Percentiles rank a stretch among this genome's conserved stretches.
phyloP scores from a whole-genome alignment of 106 monocot genomes.

The Amphibolis antarctica region DNA sequence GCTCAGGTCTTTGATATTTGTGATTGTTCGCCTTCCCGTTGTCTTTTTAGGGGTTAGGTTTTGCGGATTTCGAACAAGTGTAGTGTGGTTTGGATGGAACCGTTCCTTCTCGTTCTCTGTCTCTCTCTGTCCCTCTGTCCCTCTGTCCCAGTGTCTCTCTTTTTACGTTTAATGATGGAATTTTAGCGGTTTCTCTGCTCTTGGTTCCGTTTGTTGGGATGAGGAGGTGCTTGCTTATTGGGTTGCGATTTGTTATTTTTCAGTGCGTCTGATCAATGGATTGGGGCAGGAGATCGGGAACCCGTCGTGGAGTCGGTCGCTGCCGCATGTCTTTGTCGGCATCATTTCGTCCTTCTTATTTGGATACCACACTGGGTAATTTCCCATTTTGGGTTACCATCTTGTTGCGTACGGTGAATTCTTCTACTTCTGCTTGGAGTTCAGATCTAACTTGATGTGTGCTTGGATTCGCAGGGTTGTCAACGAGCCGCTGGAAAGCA shows the following conservation, averaged over 20 bases:
- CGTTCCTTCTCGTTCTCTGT: no score
- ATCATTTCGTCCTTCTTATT: conserved; percentile 85
- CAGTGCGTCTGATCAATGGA: conserved; percentile 14
- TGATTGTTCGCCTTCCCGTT: no score
- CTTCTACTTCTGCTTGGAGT: not conserved
- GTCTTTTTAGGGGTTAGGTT: not conserved
- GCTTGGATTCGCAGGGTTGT: conserved; percentile 51
- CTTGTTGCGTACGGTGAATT: not conserved
- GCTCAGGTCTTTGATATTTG: conserved; percentile 15
- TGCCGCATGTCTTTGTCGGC: conserved; percentile 79
- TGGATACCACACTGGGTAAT: conserved; percentile 79
- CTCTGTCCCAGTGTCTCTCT: no score
- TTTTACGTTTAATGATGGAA: not conserved
- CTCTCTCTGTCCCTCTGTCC: no score
- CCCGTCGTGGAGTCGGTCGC: conserved; percentile 62
- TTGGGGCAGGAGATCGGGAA: conserved; percentile 24
- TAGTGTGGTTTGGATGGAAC: not conserved
- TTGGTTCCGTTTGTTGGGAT: not conserved
- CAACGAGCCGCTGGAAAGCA: conserved; percentile 88
- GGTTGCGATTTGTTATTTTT: conserved; percentile 1
- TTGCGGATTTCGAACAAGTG: not conserved
- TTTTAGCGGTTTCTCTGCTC: not conserved
- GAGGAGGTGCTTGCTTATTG: not conserved
- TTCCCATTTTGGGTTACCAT: not conserved
- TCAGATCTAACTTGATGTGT: not conserved